Evolutionary conservation across 345 rosid genomes (phyloP), one percentile per base, ranked within the genome.

Genomic region (Aquilaria malaccensis): DNA sequence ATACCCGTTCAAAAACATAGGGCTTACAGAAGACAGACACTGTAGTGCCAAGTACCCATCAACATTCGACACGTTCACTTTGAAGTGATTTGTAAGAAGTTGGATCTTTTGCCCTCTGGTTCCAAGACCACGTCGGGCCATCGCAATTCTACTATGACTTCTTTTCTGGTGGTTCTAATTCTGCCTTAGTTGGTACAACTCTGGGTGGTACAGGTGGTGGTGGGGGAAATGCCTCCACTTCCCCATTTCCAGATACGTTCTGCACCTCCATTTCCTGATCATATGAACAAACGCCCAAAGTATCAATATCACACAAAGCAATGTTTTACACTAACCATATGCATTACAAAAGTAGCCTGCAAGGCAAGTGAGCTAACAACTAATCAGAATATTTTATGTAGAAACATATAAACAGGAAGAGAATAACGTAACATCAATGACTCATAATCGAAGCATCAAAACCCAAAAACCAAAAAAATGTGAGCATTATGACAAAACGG

Each of bases 21-120:
- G 57, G 32, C 14, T 6, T 47, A 37, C 9, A 13, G 9, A 61
- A 46, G 49, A 59, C 87, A 45, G 84, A 93, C 97, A 75, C 88
- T 73, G 66, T 89, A 89, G 12, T 84, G 97, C 64, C 48, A 85
- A 93, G 41, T 83, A 62, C 2, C 80, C 87, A 13, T 77, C 82
- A 29, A 66, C 45, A 22, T 71, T 81, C 31, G 74, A 69, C 52
- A 87, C 79, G 53, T 81, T 79, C 13, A 89, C 98, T 72, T 76
- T 82, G 49, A 85, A 93, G 71, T 93, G 98, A 68, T 93, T 89
- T 0, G 96, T 93, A 3, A 76, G 75, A 15, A 93, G 48, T 30
- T 63, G 0, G 33, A 78, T 74, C 81, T 72, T 85, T 61, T 80
- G 83, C 46, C 97, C 96, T 67, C 69, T 87, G n/a, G 84, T 31